These are phyloP conservation scores for Orychophragmus violaceus DNA, from an alignment of 345 rosid species.

Conservation along the genomic window DNA sequence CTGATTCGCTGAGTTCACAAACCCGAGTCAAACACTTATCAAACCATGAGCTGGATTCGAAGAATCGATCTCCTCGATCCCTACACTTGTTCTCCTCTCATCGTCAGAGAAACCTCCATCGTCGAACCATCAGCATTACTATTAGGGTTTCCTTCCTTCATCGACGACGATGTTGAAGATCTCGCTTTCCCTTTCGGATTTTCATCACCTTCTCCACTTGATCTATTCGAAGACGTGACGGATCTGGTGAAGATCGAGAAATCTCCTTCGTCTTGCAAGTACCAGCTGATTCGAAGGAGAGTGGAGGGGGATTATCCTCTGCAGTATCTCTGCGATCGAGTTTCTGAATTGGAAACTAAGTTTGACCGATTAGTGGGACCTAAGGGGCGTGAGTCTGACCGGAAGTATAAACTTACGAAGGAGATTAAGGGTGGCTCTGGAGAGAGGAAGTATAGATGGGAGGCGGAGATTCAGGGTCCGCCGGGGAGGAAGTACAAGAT, in stretches of 20 bases:
- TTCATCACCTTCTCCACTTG: conserved; percentile 35
- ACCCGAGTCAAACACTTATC: conserved; percentile 20
- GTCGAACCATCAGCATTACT: conserved; percentile 6
- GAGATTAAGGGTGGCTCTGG: conserved; percentile 66
- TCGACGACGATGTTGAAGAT: conserved; percentile 20
- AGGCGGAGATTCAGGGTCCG: conserved; percentile 50
- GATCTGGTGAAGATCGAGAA: conserved; percentile 56
- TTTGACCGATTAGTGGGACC: conserved; percentile 43
- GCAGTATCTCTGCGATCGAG: conserved; percentile 53
- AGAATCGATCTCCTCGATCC: conserved; percentile 26
- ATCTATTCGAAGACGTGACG: conserved; percentile 41
- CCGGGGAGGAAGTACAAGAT: conserved; percentile 29
- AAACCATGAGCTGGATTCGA: conserved; percentile 29
- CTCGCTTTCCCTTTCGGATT: conserved; percentile 37
- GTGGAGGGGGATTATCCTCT: conserved; percentile 35
- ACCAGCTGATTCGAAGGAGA: conserved; percentile 44
- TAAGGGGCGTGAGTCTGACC: conserved; percentile 35
- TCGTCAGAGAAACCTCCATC: conserved; percentile 19
- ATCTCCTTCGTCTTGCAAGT: conserved; percentile 40
- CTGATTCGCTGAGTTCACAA: conserved; percentile 24
- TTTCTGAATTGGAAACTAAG: conserved; percentile 59
- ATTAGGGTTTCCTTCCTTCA: conserved; percentile 16
- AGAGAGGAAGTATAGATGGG: conserved; percentile 68
- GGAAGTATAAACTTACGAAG: conserved; percentile 77
- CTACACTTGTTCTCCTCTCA: conserved; percentile 25